Conservation (phyloP, 176 grass and related monocot species). For the Bolboschoenus planiculmis region DNA sequence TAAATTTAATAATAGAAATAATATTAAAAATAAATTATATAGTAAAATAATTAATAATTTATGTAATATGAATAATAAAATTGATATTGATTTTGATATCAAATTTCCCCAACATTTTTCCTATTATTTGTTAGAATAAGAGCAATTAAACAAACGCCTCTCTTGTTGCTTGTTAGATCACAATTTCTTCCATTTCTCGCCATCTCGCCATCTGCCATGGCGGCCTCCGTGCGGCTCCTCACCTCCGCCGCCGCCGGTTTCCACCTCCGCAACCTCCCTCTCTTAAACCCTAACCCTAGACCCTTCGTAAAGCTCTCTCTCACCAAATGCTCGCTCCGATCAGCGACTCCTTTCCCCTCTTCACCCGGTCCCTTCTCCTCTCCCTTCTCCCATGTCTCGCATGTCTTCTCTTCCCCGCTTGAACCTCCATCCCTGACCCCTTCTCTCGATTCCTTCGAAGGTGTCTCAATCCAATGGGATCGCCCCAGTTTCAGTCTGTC, state of each 20-base stretch:
- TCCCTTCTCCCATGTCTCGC: conserved; percentile 1
- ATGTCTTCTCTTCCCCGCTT: conserved; percentile 11
- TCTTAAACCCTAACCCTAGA: neutral
- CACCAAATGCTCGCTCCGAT: neutral
- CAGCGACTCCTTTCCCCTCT: conserved; percentile 19
- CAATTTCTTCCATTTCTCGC: neutral
- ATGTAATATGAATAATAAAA: too few species aligned
- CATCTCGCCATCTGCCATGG: conserved; percentile 27
- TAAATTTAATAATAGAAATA: too few species aligned
- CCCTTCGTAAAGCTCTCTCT: conserved; percentile 21
- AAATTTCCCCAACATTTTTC: too few species aligned
- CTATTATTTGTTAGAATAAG: too few species aligned
- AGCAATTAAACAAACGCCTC: neutral
- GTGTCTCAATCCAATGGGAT: conserved; percentile 63
- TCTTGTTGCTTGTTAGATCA: neutral
- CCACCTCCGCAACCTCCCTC: neutral
- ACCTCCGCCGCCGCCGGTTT: conserved; percentile 14
- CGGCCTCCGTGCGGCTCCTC: conserved; percentile 43
- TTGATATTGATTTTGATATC: too few species aligned
- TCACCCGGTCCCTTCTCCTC: neutral
- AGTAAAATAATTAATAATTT: too few species aligned
- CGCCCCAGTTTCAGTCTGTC: neutral
- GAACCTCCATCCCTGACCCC: neutral
- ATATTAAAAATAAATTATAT: too few species aligned
- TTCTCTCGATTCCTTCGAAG: conserved; percentile 22